Evolutionary conservation across 129 eudicot genomes (phyloP), one percentile per base, ranked within the genome.

Genomic region (Artemisia argyi): DNA sequence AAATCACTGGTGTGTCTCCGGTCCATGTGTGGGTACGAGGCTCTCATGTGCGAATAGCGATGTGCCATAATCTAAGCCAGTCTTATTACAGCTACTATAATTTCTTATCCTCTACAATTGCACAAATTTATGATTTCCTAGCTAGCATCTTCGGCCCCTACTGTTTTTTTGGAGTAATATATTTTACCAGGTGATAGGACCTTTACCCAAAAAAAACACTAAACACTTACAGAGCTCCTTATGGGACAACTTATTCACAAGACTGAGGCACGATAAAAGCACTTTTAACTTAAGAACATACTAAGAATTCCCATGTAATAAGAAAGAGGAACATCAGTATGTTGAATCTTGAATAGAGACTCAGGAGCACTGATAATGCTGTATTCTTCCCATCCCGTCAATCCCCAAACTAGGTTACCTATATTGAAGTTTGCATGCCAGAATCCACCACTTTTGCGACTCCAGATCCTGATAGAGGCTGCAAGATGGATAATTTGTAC

Each of bases 271-370:
- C 42, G 1, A 35, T 5, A 12, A 11, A 60, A 35, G 15, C 13
- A 24, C 5, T 60, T 3, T 51, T 0, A 72, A 72, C 46, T 49
- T 51, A 13, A 47, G 28, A 66, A 68, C 85, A 47, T 61, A 89
- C 96, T 92, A 76, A 89, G 88, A 63, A 89, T 75, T 68, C 96
- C 96, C 0, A 90, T 86, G 66, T 89, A 89, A 76, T 86, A 89
- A 51, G n/a, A n/a, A n/a, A n/a, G n/a, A n/a, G n/a, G n/a, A n/a
- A n/a, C n/a, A n/a, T n/a, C n/a, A n/a, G n/a, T n/a, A n/a, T n/a
- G n/a, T n/a, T n/a, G n/a, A n/a, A n/a, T n/a, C n/a, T n/a, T n/a
- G n/a, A n/a, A n/a, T n/a, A n/a, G n/a, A n/a, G n/a, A n/a, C n/a
- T n/a, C n/a, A n/a, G n/a, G n/a, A n/a, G n/a, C n/a, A n/a, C n/a